phyloP scores from a whole-genome alignment of 148 eudicot species.

The Camellia sinensis region DNA sequence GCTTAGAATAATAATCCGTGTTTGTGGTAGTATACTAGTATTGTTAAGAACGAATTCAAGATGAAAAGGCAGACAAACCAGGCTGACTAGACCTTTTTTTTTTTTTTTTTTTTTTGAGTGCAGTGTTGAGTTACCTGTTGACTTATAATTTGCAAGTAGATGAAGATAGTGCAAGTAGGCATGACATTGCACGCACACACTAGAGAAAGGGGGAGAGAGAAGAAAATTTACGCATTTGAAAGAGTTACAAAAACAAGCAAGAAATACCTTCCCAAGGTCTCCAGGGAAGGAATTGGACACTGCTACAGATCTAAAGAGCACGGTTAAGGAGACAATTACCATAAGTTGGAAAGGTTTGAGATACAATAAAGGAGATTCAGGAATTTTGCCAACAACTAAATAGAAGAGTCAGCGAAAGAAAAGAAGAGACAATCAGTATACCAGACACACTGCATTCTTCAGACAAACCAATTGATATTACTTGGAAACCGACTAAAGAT shows the following conservation, averaged over 20 bases:
- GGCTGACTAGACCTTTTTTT: neutral
- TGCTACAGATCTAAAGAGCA: slow-evolving; percentile 76
- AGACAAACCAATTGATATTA: neutral
- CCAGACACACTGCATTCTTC: neutral
- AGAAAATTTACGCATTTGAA: neutral
- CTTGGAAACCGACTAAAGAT: neutral
- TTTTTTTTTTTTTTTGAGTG: neutral
- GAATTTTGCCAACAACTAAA: neutral
- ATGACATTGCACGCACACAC: neutral
- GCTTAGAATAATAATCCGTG: neutral
- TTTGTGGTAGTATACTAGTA: neutral
- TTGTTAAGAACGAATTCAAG: neutral
- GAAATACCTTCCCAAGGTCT: slow-evolving; percentile 90
- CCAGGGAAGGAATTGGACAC: slow-evolving; percentile 94
- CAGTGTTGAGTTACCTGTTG: neutral
- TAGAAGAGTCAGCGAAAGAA: neutral
- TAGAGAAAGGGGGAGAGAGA: slow-evolving; percentile 4
- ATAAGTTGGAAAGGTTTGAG: neutral
- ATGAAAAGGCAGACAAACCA: neutral
- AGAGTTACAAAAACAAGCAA: neutral
- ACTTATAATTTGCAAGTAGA: neutral
- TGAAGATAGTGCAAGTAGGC: neutral
- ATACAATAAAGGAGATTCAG: neutral
- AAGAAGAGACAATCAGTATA: neutral
- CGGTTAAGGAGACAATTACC: slow-evolving; percentile 31